Conservation (phyloP, 768 basidiomycete genomes). For the Steccherinum ochraceum region DNA sequence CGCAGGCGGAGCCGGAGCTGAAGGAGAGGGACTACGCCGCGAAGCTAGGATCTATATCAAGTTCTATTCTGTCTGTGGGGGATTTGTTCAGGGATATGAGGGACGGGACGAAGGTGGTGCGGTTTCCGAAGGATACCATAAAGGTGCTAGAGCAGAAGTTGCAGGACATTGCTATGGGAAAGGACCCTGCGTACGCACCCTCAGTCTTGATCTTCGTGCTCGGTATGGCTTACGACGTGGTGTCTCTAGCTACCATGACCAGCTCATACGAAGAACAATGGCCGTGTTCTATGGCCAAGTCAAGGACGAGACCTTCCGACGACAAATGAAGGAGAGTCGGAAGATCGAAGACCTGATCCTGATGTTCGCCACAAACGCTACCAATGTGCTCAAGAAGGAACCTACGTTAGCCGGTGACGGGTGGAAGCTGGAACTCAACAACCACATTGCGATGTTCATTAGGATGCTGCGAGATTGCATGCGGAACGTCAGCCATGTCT, state of each 20-base stretch:
- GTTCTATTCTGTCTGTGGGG: conserved; percentile 52
- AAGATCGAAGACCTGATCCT: conserved; percentile 97
- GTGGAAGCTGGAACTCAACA: conserved; percentile 92
- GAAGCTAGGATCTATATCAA: conserved; percentile 54
- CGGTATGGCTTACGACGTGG: not conserved
- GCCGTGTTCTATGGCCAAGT: conserved; percentile 91
- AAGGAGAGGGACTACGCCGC: conserved; percentile 68
- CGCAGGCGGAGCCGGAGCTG: conserved; percentile 39
- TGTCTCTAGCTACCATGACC: conserved; percentile 74
- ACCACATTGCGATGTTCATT: conserved; percentile 87
- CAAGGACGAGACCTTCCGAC: conserved; percentile 76
- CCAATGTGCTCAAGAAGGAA: conserved; percentile 83
- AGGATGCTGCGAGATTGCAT: conserved; percentile 80
- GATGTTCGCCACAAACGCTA: conserved; percentile 91
- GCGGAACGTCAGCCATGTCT: conserved; percentile 64
- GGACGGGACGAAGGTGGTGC: conserved; percentile 78
- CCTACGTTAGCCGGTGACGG: conserved; percentile 75
- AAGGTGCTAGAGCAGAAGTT: conserved; percentile 87
- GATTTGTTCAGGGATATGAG: conserved; percentile 77
- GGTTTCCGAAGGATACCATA: conserved; percentile 90
- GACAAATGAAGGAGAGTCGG: conserved; percentile 91
- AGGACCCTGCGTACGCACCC: conserved; percentile 72
- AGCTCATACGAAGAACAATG: conserved; percentile 83
- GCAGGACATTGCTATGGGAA: conserved; percentile 91
- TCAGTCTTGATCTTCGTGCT: not conserved